These are phyloP conservation scores for Wickerhamomyces ciferrii DNA, from an alignment of 805 yeast genomes.

Conservation along the genomic window DNA sequence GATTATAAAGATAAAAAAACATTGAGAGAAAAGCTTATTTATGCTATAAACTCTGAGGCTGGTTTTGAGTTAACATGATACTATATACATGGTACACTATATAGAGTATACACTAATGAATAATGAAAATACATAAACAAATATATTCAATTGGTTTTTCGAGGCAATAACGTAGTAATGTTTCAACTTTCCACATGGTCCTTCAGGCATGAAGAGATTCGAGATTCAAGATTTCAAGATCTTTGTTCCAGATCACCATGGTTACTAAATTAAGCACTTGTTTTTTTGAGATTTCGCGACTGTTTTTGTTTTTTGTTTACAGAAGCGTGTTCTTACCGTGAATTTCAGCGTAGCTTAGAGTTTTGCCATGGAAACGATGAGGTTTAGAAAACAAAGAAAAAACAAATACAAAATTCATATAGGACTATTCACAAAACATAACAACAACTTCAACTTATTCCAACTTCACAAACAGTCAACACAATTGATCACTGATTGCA, in stretches of 20 bases:
- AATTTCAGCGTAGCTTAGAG: neutral
- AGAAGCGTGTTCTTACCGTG: neutral
- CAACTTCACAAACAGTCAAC: neutral
- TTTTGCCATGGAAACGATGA: neutral
- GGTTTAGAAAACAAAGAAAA: neutral
- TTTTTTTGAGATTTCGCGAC: neutral
- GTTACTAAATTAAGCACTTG: neutral
- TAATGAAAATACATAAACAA: too few species aligned
- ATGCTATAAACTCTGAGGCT: slow-evolving; percentile 77
- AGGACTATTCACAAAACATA: neutral
- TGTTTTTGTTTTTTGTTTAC: neutral
- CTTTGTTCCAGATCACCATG: neutral
- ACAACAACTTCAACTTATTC: neutral
- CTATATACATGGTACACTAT: too few species aligned
- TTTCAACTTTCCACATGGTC: too few species aligned
- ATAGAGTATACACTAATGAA: too few species aligned
- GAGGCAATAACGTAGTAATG: too few species aligned
- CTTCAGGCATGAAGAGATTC: too few species aligned
- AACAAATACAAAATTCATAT: neutral
- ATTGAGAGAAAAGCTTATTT: slow-evolving; percentile 60
- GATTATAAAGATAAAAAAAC: slow-evolving; percentile 61
- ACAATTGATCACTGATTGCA: neutral
- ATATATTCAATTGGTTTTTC: too few species aligned
- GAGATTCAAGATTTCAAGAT: too few species aligned
- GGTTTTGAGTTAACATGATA: slow-evolving; percentile 73